phyloP scores from a whole-genome alignment of 495 filamentous ascomycete genomes.

The Penicillium paradoxum region DNA sequence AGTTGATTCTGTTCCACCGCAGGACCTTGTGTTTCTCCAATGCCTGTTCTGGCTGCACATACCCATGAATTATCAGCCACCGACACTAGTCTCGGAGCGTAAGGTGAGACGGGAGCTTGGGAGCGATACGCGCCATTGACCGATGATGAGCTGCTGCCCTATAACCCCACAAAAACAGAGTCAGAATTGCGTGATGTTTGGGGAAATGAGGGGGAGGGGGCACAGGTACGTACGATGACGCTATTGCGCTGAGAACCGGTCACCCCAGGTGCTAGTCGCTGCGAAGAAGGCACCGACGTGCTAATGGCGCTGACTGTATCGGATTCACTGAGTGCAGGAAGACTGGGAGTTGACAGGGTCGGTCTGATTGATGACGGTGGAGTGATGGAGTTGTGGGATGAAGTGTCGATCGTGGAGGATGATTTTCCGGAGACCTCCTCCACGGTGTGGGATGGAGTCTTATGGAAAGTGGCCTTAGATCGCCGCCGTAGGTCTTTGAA shows the following conservation, averaged over 20 bases:
- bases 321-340: constrained; percentile 48
- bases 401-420: constrained; percentile 59
- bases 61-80: constrained; percentile 81
- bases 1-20: not conserved
- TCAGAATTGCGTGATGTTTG: not conserved
- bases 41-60: constrained; percentile 13
- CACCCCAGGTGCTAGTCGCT: constrained; percentile 37
- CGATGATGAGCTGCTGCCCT: constrained; percentile 45
- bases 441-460: constrained; percentile 48
- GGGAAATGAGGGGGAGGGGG: too few relatives aligned
- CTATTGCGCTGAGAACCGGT: constrained; percentile 48
- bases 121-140: constrained; percentile 47
- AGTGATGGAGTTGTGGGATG: constrained; percentile 50
- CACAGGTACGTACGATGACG: constrained; percentile 36
- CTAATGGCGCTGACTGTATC: constrained; percentile 28
- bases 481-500: constrained; percentile 73
- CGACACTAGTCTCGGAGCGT: constrained; percentile 71
- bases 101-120: constrained; percentile 60
- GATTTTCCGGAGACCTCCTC: constrained; percentile 53
- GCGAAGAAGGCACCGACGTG: constrained; percentile 37
- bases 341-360: constrained; percentile 47
- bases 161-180: not conserved
- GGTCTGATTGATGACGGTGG: constrained; percentile 58
- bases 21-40: not conserved
- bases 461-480: constrained; percentile 61